Evolutionary conservation across 768 basidiomycete genomes (phyloP).

Genomic region (Boletus huronensis): DNA sequence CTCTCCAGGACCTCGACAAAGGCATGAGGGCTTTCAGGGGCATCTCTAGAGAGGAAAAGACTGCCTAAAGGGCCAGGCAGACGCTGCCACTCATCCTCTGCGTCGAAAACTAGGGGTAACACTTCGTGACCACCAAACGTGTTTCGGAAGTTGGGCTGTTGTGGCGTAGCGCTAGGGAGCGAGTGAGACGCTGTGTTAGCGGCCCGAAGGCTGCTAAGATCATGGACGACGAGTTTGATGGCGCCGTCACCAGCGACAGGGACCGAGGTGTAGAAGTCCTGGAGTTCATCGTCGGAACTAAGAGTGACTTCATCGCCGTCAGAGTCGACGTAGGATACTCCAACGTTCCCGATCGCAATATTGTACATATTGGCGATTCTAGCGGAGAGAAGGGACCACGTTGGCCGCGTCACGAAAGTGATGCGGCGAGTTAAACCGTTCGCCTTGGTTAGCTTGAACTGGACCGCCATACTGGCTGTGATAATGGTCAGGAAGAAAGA

Average conservation of each 20-base stretch:
- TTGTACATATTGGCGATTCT: constrained; percentile 52
- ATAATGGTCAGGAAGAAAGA: constrained; percentile 22
- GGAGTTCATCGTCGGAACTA: constrained; percentile 73
- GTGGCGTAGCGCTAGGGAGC: constrained; percentile 32
- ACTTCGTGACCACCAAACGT: constrained; percentile 53
- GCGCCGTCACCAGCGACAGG: constrained; percentile 19
- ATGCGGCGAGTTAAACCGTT: constrained; percentile 60
- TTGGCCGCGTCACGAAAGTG: constrained; percentile 47
- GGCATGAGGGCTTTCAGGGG: constrained; percentile 51
- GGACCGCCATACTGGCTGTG: constrained; percentile 43
- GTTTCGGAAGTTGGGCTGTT: constrained; percentile 48
- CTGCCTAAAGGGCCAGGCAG: constrained; percentile 43
- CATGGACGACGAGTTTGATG: constrained; percentile 62
- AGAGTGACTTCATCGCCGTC: constrained; percentile 78
- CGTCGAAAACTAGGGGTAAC: constrained; percentile 43
- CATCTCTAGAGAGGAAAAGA: constrained; percentile 35
- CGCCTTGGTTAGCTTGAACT: constrained; percentile 64
- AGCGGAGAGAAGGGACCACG: constrained; percentile 54
- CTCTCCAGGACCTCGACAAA: constrained; percentile 58
- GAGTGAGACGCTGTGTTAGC: constrained; percentile 31
- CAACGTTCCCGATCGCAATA: constrained; percentile 57
- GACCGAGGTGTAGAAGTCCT: constrained; percentile 56
- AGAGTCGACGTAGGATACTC: constrained; percentile 66
- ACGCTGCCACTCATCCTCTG: constrained; percentile 65
- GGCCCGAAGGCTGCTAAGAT: constrained; percentile 43